Conservation (phyloP, 148 eudicot species). For the Selenicereus undatus region DNA sequence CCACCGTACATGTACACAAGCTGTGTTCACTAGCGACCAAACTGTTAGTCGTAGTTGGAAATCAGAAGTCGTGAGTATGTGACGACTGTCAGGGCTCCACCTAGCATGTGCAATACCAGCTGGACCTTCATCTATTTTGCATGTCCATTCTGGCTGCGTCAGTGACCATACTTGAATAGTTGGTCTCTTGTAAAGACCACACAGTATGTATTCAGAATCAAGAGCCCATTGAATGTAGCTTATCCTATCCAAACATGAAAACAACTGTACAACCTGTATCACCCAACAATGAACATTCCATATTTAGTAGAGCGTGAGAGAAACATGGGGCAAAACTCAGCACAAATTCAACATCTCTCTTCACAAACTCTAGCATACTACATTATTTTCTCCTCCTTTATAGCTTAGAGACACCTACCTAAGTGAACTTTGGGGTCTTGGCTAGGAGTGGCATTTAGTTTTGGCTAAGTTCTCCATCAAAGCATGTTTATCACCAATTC, state of each 20-base stretch:
- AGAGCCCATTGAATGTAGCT: conserved; percentile 93
- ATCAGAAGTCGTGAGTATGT: conserved; percentile 94
- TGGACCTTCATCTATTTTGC: conserved; percentile 97
- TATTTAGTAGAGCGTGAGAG: not conserved
- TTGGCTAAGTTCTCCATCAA: not conserved
- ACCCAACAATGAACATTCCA: not conserved
- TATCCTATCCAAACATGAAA: conserved; percentile 91
- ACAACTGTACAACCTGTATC: conserved; percentile 80
- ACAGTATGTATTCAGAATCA: conserved; percentile 93
- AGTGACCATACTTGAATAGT: conserved; percentile 95
- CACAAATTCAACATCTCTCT: too few relatives aligned
- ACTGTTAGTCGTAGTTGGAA: conserved; percentile 87
- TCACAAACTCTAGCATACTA: not conserved
- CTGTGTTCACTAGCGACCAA: conserved; percentile 92
- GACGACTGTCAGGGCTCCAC: conserved; percentile 99
- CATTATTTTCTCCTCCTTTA: not conserved
- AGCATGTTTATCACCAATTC: not conserved
- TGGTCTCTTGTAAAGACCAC: conserved; percentile 90
- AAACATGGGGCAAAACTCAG: not conserved
- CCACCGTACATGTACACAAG: conserved; percentile 85
- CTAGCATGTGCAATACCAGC: conserved; percentile 97
- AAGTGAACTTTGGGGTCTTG: not conserved
- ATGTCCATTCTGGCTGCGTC: conserved; percentile 97
- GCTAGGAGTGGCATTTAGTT: not conserved
- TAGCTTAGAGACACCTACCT: not conserved